Base-by-base conservation (phyloP, 495 filamentous ascomycete genomes). In the Trichodelitschia bisporula region DNA sequence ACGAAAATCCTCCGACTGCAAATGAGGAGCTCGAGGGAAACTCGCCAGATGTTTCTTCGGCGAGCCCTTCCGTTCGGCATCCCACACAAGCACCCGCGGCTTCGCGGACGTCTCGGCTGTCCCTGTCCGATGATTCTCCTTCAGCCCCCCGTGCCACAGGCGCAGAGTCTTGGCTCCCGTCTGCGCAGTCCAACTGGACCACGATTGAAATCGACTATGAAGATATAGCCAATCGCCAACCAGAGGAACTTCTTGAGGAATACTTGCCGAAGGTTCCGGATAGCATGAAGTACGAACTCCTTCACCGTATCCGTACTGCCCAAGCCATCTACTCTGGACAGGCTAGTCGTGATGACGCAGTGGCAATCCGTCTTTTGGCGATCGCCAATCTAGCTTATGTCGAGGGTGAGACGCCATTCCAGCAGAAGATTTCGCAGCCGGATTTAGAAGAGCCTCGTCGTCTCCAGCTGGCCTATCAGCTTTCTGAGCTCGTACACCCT, bases 361-460 rank as follows among this genome's bases (percentile, higher is more conserved):
- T 95, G 21, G 66, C 71, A 18, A 69, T 84, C 30, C 72, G 83
- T 15, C 55, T 93, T 14, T 55, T 95, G 28, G 84, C 89, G 15
- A 66, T 93, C 38, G 80, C 77, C 12, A 99, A 99, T 44, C 51
- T 95, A 25, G 80, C 80, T 5, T 93, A 89, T 48, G 70, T 95
- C 32, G 68, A 80, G 40, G 59, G 65, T 2, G 89, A 95, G 41
- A 47, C 58, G 4, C 56, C 63, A 5, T 92, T 95, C 44, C 60
- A 77, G 27, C 69, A 80, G 38, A 90, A 79, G 50, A 62, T 90
- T 25, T 55, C 90, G 15, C 76, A 75, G 43, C 72, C 76, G 41
- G 89, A 99, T 41, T 66, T 67, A 32, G 89, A 99, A 46, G 78
- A 91, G 46, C 78, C 86, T 2, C 71, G 84, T 31, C 66, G 77